Evolutionary conservation across 805 yeast species (phyloP), one percentile per base, ranked within the genome.

Genomic region (Blastobotrys mokoenaii): DNA sequence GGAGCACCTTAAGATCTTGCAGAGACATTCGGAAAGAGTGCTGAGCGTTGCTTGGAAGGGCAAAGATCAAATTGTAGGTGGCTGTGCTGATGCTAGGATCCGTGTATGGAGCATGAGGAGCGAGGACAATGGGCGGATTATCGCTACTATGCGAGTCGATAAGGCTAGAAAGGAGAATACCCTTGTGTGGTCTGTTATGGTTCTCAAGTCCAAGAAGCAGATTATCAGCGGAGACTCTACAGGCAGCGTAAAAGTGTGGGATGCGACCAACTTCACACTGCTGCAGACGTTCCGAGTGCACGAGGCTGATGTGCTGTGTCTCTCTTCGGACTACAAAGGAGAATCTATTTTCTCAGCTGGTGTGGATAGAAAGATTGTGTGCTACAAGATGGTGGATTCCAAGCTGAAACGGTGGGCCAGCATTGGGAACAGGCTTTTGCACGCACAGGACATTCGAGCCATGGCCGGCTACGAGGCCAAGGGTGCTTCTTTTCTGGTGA

Each of bases 151-250:
- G 85, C 80, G 87, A 58, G 97, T 93, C 9, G 99, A 93, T 64
- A 87, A 85, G 62, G 76, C 90, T 17, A 80, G 82, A 58, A 76
- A 76, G 30, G 96, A 85, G 60, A 79, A 93, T 44, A 88, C 97
- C 2, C 70, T 93, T 50, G 93, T 93, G 6, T 93, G 99, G 99
- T 73, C 87, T 31, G 79, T 93, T 1, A 55, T 73, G 38, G 79
- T 80, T 29, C 66, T 89, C 47, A 79, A 82, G 3, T 61, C 69
- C 36, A 74, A 75, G 41, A 71, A 77, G 45, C 95, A 87, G 61
- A 74, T 93, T 47, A 94, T 86, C n/a, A 79, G 88, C 49, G 98
- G 97, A 45, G 99, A 93, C 66, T 88, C 97, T 4, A 90, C 97
- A 1, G 99, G 99, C 1, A 73, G 84, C 7, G 77, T 93, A 43